Evolutionary conservation across 345 rosid species (phyloP).

Genomic region (Populus deltoides): DNA sequence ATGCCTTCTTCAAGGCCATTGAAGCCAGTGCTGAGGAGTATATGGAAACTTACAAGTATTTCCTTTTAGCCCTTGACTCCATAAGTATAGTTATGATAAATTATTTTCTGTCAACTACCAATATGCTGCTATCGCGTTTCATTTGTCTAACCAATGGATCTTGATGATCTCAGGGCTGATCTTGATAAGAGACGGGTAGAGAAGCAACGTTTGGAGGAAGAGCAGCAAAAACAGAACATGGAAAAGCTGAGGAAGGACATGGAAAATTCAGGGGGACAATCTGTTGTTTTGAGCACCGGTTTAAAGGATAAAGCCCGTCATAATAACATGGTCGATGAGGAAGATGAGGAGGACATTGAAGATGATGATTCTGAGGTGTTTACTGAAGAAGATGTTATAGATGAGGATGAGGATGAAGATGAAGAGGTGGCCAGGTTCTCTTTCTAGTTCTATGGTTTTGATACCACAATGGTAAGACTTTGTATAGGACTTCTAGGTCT

Average conservation of each 20-base stretch:
- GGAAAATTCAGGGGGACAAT: conserved; percentile 68
- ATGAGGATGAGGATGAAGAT: conserved; percentile 51
- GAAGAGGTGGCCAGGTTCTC: conserved; percentile 52
- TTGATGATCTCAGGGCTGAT: conserved; percentile 47
- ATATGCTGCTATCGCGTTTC: background rate
- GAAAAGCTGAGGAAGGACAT: conserved; percentile 65
- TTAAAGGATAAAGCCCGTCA: conserved; percentile 41
- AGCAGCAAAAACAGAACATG: conserved; percentile 50
- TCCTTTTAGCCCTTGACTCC: background rate
- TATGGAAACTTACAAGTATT: conserved; percentile 72
- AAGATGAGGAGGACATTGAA: conserved; percentile 36
- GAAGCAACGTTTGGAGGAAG: conserved; percentile 67
- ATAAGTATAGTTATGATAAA: background rate
- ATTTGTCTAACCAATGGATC: background rate
- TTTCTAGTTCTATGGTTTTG: conserved; percentile 9
- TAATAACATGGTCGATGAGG: conserved; percentile 31
- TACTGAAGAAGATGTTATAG: conserved; percentile 39
- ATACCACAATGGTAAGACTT: background rate
- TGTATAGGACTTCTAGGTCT: background rate
- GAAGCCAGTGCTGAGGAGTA: conserved; percentile 70
- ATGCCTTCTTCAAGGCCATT: conserved; percentile 63
- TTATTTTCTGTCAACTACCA: background rate
- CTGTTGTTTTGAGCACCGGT: conserved; percentile 65
- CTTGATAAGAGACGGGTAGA: conserved; percentile 76
- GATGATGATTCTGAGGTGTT: conserved; percentile 27